Base-by-base conservation (phyloP, 768 basidiomycete species). In the Lactifluus subvellereus region DNA sequence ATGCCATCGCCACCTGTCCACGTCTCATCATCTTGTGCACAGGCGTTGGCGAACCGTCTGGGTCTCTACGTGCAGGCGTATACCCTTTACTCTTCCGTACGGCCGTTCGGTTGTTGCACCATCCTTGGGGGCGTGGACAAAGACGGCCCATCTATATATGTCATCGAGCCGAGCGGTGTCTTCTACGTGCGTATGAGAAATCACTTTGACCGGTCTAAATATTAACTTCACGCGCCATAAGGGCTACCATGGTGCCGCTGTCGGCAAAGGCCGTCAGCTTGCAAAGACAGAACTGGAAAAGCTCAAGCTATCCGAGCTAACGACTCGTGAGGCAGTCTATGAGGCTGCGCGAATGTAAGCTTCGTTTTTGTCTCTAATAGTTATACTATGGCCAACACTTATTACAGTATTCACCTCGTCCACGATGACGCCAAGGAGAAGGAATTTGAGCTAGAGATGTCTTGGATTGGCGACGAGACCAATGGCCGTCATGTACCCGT, bases 281-380 rank as follows among this genome's bases (percentile, higher is more conserved):
- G 97, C 97, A 20, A 98, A 98, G 82, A 98, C 96, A 8, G 97
- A 98, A 74, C 76, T 99, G 54, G 97, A 99, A 77, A 99, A 99
- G 75, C 85, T 98, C 66, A 88, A 94, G 67, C 78, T 96, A 40
- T 77, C 87, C 6, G 89, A 91, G 67, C 74, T 98, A 56, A 83
- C 90, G 2, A 83, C 82, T 59, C 82, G 87, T 64, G 87, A 99
- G 72, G 97, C 95, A 20, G 91, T 96, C 27, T 78, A 85, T 67
- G 94, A 98, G 72, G 94, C 94, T 14, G 96, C 97, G 6, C 82
- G 95, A 75, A 98, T 99, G 96, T 98, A 72, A 67, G 91, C 78
- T 43, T 33, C 37, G 61, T 11, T 38, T 30, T 27, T 55, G 35
- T 63, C 65, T 71, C 59, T 51, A 14, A 38, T 48, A 42, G 48